Base-by-base conservation (phyloP, 768 basidiomycete genomes). In the Paxillus ammoniavirescens region DNA sequence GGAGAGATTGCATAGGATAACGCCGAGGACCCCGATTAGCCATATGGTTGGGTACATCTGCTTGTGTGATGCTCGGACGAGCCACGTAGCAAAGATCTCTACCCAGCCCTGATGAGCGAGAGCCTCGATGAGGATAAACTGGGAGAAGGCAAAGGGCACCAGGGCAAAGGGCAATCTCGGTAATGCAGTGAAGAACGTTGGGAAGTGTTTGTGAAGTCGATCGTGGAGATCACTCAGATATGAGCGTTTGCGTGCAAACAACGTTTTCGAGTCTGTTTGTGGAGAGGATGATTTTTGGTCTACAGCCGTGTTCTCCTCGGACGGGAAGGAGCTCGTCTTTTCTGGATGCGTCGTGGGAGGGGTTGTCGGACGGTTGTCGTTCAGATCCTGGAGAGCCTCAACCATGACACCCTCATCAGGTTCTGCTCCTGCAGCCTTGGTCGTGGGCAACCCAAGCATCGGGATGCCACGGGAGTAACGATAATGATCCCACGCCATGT, bases 41-140 rank as follows among this genome's bases (percentile, higher is more conserved):
- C 82, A 87, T 33, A 88, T 75, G 5, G 80, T 73, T 3, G 79
- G 74, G 50, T 77, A 72, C 55, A 82, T 75, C 43, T 79, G 58
- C 0, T 71, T 61, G 1, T 53, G 48, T 0, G 76, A 76, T 15
- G 70, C 85, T 63, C 61, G 75, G 49, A 74, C 65, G 35, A 86
- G 75, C 89, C 91, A 91, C 3, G 60, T 60, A 0, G 84, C 87
- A 64, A 95, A 96, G 21, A 94, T 77, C 12, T 82, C 77, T 8
- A 96, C 91, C 93, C 95, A 98, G 26, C 93, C 93, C 54, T 87
- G 84, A 56, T 83, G 78, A 12, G 84, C 77, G 6, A 98, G 79
- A 0, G 80, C 89, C 65, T 95, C 89, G 53, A 96, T 91, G 52
- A 98, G 82, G 59, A 98, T 92, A 73, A 98, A 98, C 70, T 95